These are phyloP conservation scores for Fusarium equiseti DNA, from an alignment of 2,329 filamentous ascomycete genomes.

Conservation along the genomic window DNA sequence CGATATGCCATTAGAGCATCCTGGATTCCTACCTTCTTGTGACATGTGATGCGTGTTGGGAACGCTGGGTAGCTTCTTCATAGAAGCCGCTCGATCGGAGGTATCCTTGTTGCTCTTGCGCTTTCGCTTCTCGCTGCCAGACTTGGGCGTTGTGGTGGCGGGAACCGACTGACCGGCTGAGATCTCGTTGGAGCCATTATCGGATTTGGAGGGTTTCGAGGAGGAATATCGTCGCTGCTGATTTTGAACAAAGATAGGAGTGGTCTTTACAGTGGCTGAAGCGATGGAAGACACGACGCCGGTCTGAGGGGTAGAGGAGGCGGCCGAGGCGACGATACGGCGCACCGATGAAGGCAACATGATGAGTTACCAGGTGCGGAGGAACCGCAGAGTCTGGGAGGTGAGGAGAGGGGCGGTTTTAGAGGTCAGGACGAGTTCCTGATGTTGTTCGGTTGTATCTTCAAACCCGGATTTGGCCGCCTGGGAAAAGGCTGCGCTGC, in stretches of 20 bases:
- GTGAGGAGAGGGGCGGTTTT: constrained; percentile 35
- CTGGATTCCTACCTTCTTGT: constrained; percentile 66
- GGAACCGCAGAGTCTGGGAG: constrained; percentile 31
- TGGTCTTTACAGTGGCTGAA: constrained; percentile 56
- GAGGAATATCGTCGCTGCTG: constrained; percentile 70
- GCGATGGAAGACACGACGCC: constrained; percentile 58
- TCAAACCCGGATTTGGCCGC: constrained; percentile 55
- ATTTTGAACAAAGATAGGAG: constrained; percentile 53
- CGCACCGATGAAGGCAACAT: constrained; percentile 70
- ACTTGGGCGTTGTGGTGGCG: constrained; percentile 58
- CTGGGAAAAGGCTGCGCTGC: constrained; percentile 52
- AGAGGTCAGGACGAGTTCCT: constrained; percentile 49
- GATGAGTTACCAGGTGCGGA: constrained; percentile 48
- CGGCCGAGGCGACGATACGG: constrained; percentile 63
- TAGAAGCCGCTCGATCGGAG: constrained; percentile 58
- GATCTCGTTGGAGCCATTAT: constrained; percentile 66
- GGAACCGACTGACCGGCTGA: constrained; percentile 63
- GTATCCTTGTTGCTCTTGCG: constrained; percentile 67
- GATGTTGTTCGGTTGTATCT: constrained; percentile 52
- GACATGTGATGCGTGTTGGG: constrained; percentile 80
- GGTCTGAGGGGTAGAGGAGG: constrained; percentile 60
- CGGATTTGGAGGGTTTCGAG: constrained; percentile 72
- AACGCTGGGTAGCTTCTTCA: constrained; percentile 76
- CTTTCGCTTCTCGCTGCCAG: constrained; percentile 66
- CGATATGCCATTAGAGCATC: too few relatives aligned